Conservation (phyloP, 495 filamentous ascomycete species). For the Gamarada debralockiae region DNA sequence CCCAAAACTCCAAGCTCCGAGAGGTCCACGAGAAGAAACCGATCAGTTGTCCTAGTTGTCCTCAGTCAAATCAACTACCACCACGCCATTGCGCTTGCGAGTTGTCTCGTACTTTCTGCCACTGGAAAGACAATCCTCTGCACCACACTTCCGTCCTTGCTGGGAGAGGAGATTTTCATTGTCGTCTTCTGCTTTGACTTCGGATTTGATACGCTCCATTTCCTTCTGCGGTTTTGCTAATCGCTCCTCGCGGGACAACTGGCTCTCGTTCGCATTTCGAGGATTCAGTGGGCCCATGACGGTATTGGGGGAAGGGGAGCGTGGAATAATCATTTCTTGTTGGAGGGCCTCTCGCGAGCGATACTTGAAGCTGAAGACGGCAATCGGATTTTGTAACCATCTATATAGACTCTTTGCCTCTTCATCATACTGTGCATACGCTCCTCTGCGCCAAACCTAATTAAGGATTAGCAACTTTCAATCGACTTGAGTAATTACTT, state of each 20-base stretch:
- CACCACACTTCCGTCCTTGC: too few relatives aligned
- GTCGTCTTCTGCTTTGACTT: too few relatives aligned
- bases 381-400: constrained; percentile 24
- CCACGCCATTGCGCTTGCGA: neutral
- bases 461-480: neutral
- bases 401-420: neutral
- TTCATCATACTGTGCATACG: neutral
- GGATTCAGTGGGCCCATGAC: neutral
- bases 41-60: too few relatives aligned
- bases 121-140: too few relatives aligned
- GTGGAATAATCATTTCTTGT: constrained; percentile 29
- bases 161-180: too few relatives aligned
- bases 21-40: too few relatives aligned
- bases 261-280: too few relatives aligned
- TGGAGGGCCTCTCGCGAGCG: constrained; percentile 31
- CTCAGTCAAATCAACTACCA: constrained; percentile 20
- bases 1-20: too few relatives aligned
- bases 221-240: too few relatives aligned
- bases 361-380: constrained; percentile 29
- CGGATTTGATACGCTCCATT: too few relatives aligned
- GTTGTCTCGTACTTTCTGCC: constrained; percentile 10
- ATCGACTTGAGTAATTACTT: constrained; percentile 2
- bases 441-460: neutral
- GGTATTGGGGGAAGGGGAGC: constrained; percentile 19
- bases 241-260: too few relatives aligned